phyloP scores from a whole-genome alignment of 192 early-diverging fungal genomes.

The Coemansia sp. region DNA sequence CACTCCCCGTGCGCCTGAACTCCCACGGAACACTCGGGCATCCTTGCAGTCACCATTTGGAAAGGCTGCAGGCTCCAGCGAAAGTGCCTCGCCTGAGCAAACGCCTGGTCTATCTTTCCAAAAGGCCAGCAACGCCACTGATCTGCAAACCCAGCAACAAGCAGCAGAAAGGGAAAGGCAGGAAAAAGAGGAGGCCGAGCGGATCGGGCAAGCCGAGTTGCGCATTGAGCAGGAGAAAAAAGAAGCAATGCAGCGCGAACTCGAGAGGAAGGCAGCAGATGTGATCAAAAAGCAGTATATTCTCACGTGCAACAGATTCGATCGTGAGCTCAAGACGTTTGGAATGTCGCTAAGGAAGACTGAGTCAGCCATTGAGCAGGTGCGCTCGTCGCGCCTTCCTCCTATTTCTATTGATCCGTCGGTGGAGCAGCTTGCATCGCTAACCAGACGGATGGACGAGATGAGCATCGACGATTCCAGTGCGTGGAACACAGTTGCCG shows the following conservation, averaged over 20 bases:
- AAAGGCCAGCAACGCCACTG: no score
- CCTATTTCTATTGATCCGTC: constrained; percentile 39
- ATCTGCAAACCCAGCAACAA: constrained; percentile 8
- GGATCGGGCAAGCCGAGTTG: constrained; percentile 8
- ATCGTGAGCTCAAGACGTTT: constrained; percentile 40
- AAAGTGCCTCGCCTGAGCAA: no score
- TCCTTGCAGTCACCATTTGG: no score
- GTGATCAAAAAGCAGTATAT: constrained; percentile 45
- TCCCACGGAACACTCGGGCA: no score
- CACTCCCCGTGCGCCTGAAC: no score
- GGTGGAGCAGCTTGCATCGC: constrained; percentile 21
- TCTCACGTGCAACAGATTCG: constrained; percentile 44
- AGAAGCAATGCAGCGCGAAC: constrained; percentile 20
- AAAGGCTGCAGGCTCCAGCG: no score
- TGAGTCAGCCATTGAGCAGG: constrained; percentile 22
- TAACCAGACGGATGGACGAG: constrained; percentile 17
- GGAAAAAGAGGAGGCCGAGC: not conserved
- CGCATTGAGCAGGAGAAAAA: constrained; percentile 17
- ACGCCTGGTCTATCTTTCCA: no score
- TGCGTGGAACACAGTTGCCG: constrained; percentile 40
- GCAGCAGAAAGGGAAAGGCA: constrained; percentile 5
- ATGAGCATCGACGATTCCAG: constrained; percentile 46
- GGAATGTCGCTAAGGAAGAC: constrained; percentile 24
- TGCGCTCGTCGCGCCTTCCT: constrained; percentile 32
- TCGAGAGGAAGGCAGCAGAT: constrained; percentile 24